Evolutionary conservation across 1,284 basidiomycete genomes (phyloP), one percentile per base, ranked within the genome.

Genomic region (Malassezia pachydermatis): DNA sequence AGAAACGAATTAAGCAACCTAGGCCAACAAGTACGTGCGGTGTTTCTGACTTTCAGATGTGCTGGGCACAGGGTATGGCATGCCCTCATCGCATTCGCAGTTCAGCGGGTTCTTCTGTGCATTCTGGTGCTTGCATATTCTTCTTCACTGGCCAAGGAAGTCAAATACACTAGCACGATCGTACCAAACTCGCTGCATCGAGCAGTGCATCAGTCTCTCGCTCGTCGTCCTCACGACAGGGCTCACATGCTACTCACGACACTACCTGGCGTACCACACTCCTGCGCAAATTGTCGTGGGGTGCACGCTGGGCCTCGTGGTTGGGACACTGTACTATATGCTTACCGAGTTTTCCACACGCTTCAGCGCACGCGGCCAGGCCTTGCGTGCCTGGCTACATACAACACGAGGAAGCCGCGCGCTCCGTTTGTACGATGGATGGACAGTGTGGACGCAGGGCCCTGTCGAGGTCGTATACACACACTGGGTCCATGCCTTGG

Each of bases 41-140:
- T 11, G 6, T 30, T 25, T 20, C 35, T 28, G 39, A 39, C 6
- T n/a, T 9, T n/a, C 46, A 81, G 82, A 76, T 42, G 76, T 76
- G 42, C 72, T 81, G 28, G 83, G 82, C 10, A 78, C 78, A 46
- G 86, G 86, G 6, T 88, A 86, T 63, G 86, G 85, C 10, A 88
- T 88, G 66, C 86, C 86, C 0, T 87, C 85, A 0, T 86, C 84
- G 10, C 86, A 88, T 65, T 84, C 84, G 64, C 86, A 88, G 72
- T 88, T 84, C 70, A 84, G 88, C 81, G 86, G 81, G 4, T 88
- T 85, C 73, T 88, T 88, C 62, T 76, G 81, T 2, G 76, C 83
- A 0, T 88, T 88, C 70, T 74, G 88, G 37, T 67, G 81, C 30
- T 78, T 81, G 61, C 86, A 88, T 72, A 72, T 88, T 44, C 78